A percentile compares a stretch with the other conserved stretches of the same genome.
These are phyloP conservation scores for Colletotrichum paranaense DNA, from an alignment of 2,329 filamentous ascomycete species.

Conservation along the genomic window DNA sequence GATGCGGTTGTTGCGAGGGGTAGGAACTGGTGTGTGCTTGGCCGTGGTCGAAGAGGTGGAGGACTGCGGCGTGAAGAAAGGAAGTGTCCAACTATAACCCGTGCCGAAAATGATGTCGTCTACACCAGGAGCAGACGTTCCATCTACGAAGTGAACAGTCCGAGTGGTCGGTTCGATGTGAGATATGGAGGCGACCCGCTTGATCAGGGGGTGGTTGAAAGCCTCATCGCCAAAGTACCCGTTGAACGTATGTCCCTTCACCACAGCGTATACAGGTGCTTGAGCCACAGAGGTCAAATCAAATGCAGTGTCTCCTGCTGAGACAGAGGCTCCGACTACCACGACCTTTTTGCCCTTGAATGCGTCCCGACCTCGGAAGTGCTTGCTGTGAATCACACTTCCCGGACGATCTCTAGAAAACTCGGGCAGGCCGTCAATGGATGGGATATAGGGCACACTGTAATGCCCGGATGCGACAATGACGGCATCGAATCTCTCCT, in stretches of 20 bases:
- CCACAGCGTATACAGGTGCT: conserved; percentile 63
- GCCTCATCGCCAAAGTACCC: conserved; percentile 69
- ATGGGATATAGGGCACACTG: conserved; percentile 66
- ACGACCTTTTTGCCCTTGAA: conserved; percentile 65
- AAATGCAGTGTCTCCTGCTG: conserved; percentile 70
- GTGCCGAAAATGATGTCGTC: conserved; percentile 77
- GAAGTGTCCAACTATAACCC: conserved; percentile 73
- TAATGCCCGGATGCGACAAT: conserved; percentile 71
- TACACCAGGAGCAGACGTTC: conserved; percentile 60
- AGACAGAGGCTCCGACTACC: conserved; percentile 73
- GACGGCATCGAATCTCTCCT: conserved; percentile 70
- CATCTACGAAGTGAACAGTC: conserved; percentile 68
- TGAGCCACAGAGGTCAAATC: conserved; percentile 59
- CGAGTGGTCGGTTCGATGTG: conserved; percentile 50
- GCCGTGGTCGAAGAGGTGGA: conserved; percentile 46
- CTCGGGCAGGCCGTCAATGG: conserved; percentile 58
- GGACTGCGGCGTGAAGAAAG: conserved; percentile 65
- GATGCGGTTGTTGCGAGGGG: conserved; percentile 63
- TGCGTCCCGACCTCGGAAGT: conserved; percentile 58
- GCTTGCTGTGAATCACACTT: conserved; percentile 65
- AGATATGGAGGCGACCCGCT: conserved; percentile 58
- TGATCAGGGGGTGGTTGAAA: conserved; percentile 66
- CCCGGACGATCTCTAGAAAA: conserved; percentile 58
- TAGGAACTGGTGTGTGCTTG: background rate
- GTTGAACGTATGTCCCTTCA: conserved; percentile 59